These are phyloP conservation scores for Cyclostephanos invisitatus DNA, from an alignment of 108 stramenopile species.

Conservation along the genomic window DNA sequence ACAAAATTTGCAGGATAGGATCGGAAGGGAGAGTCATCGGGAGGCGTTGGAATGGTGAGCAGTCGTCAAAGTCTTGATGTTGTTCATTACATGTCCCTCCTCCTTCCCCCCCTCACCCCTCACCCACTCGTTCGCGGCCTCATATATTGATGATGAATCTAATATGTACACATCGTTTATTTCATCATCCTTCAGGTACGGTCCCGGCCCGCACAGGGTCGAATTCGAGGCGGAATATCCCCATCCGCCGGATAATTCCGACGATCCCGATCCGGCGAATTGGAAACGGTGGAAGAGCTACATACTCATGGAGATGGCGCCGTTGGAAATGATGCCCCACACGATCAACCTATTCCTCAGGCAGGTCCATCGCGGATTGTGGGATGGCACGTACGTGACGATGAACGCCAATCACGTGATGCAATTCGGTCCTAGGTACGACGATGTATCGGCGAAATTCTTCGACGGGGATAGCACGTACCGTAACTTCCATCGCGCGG, in stretches of 20 bases:
- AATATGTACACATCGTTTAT: not conserved
- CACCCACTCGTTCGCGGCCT: too few relatives aligned
- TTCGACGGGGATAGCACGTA: not conserved
- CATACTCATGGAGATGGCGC: conserved; percentile 71
- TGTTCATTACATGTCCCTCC: too few relatives aligned
- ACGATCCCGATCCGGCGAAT: conserved; percentile 10
- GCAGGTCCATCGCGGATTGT: conserved; percentile 80
- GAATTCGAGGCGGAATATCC: conserved; percentile 51
- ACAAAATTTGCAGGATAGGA: conserved; percentile 39
- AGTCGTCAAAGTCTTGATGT: too few relatives aligned
- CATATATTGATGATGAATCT: too few relatives aligned
- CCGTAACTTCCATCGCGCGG: conserved; percentile 40
- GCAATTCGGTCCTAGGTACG: conserved; percentile 48
- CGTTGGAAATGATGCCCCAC: conserved; percentile 79
- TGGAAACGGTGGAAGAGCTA: conserved; percentile 21
- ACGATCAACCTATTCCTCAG: conserved; percentile 82
- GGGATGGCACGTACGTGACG: conserved; percentile 66
- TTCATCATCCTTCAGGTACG: conserved; percentile 47
- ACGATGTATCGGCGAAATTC: conserved; percentile 22
- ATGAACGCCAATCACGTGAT: conserved; percentile 76
- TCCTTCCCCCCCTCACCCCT: too few relatives aligned
- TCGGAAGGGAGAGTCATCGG: conserved; percentile 49
- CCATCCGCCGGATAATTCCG: conserved; percentile 1
- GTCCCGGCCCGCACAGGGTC: conserved; percentile 70
- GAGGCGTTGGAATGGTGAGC: conserved; percentile 66